These are phyloP conservation scores for Hordeum marinum DNA, from an alignment of 176 grass and related monocot genomes.

Conservation along the genomic window DNA sequence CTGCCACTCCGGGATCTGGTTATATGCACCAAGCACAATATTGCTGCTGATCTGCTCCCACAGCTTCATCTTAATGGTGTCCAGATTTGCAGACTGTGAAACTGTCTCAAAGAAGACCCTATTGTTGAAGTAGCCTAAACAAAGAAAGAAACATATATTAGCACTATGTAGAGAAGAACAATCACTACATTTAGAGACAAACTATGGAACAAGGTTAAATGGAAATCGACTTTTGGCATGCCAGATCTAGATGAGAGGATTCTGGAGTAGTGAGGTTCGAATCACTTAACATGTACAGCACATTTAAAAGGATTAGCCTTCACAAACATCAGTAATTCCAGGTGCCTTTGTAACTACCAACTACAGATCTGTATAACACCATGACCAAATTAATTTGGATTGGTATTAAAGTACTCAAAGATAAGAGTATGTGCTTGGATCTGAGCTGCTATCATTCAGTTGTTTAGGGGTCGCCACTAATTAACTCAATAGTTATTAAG, in stretches of 20 bases:
- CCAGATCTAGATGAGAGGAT: background rate
- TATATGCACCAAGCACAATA: constrained; percentile 75
- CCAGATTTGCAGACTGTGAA: constrained; percentile 82
- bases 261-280: background rate
- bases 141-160: constrained; percentile 34
- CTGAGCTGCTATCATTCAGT: background rate
- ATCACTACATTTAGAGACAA: background rate
- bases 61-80: constrained; percentile 74
- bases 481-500: background rate
- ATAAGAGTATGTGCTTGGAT: background rate
- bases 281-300: background rate
- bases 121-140: constrained; percentile 73
- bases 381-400: background rate
- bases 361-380: background rate
- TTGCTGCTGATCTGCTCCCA: constrained; percentile 91
- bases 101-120: constrained; percentile 86
- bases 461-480: background rate
- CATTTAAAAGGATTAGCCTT: background rate
- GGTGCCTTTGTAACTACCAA: background rate
- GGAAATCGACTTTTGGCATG: background rate
- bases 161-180: background rate
- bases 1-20: constrained; percentile 91
- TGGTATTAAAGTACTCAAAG: background rate
- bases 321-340: background rate
- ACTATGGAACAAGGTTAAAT: background rate